Conservation (phyloP, 1,284 basidiomycete species). For the Tilletia caries region DNA sequence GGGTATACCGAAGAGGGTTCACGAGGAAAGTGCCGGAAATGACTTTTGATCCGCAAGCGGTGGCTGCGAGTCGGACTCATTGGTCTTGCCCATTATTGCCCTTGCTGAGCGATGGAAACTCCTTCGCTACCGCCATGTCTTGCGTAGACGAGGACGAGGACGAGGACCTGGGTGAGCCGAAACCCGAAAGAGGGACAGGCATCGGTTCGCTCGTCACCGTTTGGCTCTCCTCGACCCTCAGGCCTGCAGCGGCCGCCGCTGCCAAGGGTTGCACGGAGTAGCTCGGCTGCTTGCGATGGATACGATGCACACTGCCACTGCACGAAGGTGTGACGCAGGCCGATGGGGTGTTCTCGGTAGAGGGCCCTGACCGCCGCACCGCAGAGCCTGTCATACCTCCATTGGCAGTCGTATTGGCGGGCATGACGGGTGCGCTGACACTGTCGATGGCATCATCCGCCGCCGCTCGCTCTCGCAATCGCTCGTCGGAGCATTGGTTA, state of each 20-base stretch:
- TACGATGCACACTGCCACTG: background rate
- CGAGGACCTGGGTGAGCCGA: background rate
- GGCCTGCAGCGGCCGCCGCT: background rate
- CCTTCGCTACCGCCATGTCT: background rate
- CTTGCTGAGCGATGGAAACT: background rate
- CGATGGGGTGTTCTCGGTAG: background rate
- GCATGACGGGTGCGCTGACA: too few relatives aligned
- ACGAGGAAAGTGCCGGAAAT: too few relatives aligned
- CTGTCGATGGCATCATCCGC: background rate
- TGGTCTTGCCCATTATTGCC: background rate
- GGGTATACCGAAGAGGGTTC: too few relatives aligned
- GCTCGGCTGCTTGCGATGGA: conserved; percentile 5
- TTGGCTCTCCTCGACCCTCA: conserved; percentile 25
- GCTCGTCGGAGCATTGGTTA: background rate
- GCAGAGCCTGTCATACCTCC: too few relatives aligned
- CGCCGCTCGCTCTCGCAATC: background rate
- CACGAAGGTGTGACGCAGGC: background rate
- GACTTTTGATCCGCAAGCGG: too few relatives aligned
- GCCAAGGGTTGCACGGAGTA: background rate
- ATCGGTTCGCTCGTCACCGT: conserved; percentile 25
- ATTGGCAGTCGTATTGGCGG: too few relatives aligned
- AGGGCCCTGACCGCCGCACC: background rate
- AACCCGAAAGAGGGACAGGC: conserved; percentile 24
- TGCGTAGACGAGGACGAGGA: background rate
- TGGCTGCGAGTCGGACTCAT: too few relatives aligned